phyloP scores from a whole-genome alignment of 768 basidiomycete genomes.

The Tricholoma furcatifolium region DNA sequence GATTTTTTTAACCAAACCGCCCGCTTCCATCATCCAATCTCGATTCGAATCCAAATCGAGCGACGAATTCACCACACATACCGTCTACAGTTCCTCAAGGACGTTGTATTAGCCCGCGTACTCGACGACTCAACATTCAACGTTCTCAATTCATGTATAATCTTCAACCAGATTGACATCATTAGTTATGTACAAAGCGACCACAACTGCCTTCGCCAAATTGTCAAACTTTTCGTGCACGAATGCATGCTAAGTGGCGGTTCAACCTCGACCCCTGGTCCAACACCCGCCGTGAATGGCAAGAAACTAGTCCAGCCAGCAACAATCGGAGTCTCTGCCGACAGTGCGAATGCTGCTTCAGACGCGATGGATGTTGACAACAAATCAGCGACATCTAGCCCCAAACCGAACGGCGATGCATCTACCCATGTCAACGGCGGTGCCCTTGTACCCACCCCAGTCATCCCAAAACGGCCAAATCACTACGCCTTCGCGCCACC shows the following conservation, averaged over 20 bases:
- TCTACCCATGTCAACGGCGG: slow-evolving; percentile 24
- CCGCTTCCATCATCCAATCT: slow-evolving; percentile 88
- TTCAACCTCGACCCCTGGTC: slow-evolving; percentile 20
- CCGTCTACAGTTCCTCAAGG: slow-evolving; percentile 95
- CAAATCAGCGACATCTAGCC: slow-evolving; percentile 22
- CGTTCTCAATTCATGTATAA: slow-evolving; percentile 94
- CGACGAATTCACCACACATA: slow-evolving; percentile 96
- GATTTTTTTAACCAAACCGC: slow-evolving; percentile 83
- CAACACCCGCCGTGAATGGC: slow-evolving; percentile 18
- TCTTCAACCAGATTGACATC: slow-evolving; percentile 99
- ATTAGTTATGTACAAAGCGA: slow-evolving; percentile 87
- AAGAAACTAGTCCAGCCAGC: slow-evolving; percentile 25
- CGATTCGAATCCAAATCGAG: slow-evolving; percentile 76
- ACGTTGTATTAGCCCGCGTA: slow-evolving; percentile 93
- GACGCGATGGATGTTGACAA: slow-evolving; percentile 40
- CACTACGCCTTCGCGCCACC: slow-evolving; percentile 57
- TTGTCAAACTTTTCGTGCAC: slow-evolving; percentile 75
- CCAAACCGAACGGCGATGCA: slow-evolving; percentile 29
- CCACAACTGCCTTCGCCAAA: slow-evolving; percentile 68
- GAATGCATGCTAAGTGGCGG: slow-evolving; percentile 58
- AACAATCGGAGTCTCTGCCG: slow-evolving; percentile 39
- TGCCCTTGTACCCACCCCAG: slow-evolving; percentile 3
- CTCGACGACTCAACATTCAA: slow-evolving; percentile 97
- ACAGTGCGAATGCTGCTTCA: slow-evolving; percentile 23
- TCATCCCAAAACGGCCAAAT: slow-evolving; percentile 20